phyloP scores from a whole-genome alignment of 345 rosid species.

The Kernera saxatilis region DNA sequence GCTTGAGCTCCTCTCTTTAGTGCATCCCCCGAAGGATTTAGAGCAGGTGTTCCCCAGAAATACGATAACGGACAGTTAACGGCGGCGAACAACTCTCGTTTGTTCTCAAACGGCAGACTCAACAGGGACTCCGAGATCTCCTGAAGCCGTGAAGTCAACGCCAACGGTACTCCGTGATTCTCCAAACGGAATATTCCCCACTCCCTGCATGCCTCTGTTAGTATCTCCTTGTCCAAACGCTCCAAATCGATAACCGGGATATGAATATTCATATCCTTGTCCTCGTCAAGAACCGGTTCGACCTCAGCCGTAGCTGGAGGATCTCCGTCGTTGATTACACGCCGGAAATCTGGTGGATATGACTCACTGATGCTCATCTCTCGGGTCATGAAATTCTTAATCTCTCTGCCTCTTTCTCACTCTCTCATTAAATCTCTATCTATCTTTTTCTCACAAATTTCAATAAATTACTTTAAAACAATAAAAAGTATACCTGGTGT shows the following conservation, averaged over 20 bases:
- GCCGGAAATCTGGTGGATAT: constrained; percentile 46
- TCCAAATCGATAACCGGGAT: constrained; percentile 53
- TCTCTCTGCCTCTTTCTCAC: not conserved
- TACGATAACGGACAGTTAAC: constrained; percentile 47
- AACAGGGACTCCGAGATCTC: constrained; percentile 39
- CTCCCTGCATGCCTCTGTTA: constrained; percentile 46
- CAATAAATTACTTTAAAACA: not conserved
- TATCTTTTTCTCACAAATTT: not conserved
- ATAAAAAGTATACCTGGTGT: too few species aligned
- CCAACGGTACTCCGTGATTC: constrained; percentile 58
- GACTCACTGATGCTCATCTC: constrained; percentile 36
- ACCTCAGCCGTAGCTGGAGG: not conserved
- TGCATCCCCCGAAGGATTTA: constrained; percentile 57
- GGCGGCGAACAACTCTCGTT: constrained; percentile 23
- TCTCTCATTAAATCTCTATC: not conserved
- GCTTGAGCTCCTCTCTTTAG: constrained; percentile 26
- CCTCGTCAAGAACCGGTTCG: constrained; percentile 19
- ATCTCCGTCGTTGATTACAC: not conserved
- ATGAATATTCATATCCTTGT: constrained; percentile 37
- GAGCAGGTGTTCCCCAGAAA: constrained; percentile 75
- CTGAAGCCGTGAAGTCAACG: constrained; percentile 36
- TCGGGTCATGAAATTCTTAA: not conserved
- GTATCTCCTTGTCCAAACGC: constrained; percentile 32
- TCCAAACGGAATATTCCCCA: constrained; percentile 74
- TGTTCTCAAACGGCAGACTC: constrained; percentile 43